phyloP scores from a whole-genome alignment of 176 grass and related monocot genomes.

The Ampelocalamus luodianensis region DNA sequence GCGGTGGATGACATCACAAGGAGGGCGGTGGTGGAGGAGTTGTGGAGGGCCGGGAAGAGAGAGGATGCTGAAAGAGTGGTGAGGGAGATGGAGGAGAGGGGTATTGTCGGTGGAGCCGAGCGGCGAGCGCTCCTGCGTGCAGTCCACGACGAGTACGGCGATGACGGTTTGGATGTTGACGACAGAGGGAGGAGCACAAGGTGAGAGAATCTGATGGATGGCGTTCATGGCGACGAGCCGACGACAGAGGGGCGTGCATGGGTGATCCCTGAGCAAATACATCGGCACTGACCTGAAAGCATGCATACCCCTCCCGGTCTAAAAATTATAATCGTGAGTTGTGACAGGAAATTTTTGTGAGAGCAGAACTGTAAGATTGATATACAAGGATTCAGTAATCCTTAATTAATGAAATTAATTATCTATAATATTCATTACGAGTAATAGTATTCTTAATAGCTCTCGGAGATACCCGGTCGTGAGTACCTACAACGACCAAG shows the following conservation, averaged over 20 bases:
- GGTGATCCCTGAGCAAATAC: neutral
- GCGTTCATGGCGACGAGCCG: neutral
- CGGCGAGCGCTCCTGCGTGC: conserved; percentile 39
- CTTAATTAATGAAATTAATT: no score
- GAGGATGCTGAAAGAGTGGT: conserved; percentile 50
- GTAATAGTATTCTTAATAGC: no score
- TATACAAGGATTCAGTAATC: no score
- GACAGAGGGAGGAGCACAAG: conserved; percentile 1
- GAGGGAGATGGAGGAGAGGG: conserved; percentile 54
- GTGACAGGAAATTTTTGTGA: no score
- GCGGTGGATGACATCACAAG: conserved; percentile 63
- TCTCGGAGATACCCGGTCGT: no score
- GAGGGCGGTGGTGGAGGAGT: conserved; percentile 59
- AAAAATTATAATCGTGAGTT: neutral
- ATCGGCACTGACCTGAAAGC: neutral
- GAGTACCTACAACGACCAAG: no score
- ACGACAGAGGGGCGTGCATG: neutral
- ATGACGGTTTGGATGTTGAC: conserved; percentile 22
- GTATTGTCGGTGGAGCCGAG: conserved; percentile 43
- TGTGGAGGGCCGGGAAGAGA: conserved; percentile 39
- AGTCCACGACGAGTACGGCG: conserved; percentile 37
- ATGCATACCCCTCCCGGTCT: neutral
- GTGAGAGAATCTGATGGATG: neutral
- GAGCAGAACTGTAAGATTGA: no score
- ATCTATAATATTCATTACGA: no score